These are phyloP conservation scores for Vaccinium macrocarpon DNA, from an alignment of 148 eudicot genomes.

Conservation along the genomic window DNA sequence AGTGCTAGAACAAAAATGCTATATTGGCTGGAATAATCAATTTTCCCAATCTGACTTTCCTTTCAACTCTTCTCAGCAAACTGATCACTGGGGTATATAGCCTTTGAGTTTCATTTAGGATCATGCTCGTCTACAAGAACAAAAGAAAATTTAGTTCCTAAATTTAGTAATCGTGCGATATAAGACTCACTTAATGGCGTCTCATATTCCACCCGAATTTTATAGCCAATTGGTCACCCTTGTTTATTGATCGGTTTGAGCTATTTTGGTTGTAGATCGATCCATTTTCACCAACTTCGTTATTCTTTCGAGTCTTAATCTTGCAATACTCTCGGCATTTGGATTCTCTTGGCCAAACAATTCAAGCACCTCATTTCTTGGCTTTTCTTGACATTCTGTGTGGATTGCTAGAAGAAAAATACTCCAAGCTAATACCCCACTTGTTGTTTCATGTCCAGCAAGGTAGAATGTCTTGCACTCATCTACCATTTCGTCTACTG, in stretches of 20 bases:
- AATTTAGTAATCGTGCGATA: background rate
- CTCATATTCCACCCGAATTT: background rate
- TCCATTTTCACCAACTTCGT: background rate
- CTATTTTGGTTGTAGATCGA: background rate
- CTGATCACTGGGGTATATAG: background rate
- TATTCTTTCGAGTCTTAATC: background rate
- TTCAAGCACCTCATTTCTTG: conserved; percentile 11
- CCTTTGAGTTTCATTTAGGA: conserved; percentile 4
- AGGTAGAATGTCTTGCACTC: conserved; percentile 15
- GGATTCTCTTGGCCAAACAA: background rate
- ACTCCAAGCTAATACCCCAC: background rate
- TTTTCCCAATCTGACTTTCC: background rate
- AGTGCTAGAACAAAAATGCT: background rate
- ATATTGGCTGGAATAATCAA: background rate
- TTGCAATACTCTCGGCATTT: background rate
- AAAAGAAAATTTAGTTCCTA: background rate
- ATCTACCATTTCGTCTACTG: background rate
- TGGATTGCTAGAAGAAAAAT: conserved; percentile 8
- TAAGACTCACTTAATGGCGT: background rate
- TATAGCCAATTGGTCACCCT: background rate
- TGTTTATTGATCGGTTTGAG: too few species aligned
- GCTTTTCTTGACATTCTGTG: conserved; percentile 16
- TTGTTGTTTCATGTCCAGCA: conserved; percentile 7
- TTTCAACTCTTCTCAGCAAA: background rate
- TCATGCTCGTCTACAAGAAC: background rate